These are phyloP conservation scores for Phialophora macrospora DNA, from an alignment of 2,329 filamentous ascomycete species.

Conservation along the genomic window DNA sequence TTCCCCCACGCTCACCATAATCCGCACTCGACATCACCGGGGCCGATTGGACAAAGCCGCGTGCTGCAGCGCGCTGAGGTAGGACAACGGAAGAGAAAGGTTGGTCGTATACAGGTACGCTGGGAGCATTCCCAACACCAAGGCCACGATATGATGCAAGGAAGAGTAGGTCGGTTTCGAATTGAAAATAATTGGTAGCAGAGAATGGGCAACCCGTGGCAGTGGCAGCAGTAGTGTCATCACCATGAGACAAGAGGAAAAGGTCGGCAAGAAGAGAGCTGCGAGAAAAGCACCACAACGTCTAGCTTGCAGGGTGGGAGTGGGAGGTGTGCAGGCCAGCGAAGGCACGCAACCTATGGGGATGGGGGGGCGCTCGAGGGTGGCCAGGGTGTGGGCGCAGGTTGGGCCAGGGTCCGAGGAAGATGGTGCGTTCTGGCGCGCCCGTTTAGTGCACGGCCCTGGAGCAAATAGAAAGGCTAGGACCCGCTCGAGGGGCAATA, in stretches of 20 bases:
- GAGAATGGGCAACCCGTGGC: constrained; percentile 2
- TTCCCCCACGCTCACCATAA: constrained; percentile 46
- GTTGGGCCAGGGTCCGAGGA: constrained; percentile 25
- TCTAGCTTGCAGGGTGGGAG: constrained; percentile 23
- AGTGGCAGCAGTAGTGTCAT: constrained; percentile 30
- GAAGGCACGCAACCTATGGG: constrained; percentile 34
- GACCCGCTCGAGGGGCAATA: constrained; percentile 28
- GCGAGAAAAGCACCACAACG: constrained; percentile 18
- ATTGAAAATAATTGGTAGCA: constrained; percentile 20
- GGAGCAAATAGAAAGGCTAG: constrained; percentile 19
- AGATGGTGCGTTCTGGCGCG: constrained; percentile 27
- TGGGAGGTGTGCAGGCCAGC: constrained; percentile 28
- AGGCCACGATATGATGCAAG: constrained; percentile 26
- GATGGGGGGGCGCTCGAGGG: constrained; percentile 27
- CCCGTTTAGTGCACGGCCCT: constrained; percentile 25
- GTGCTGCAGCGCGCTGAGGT: constrained; percentile 33
- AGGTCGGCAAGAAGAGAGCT: constrained; percentile 25
- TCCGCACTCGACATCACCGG: constrained; percentile 39
- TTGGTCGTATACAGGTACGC: constrained; percentile 6
- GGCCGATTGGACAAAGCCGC: constrained; percentile 30
- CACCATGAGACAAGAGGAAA: constrained; percentile 29
- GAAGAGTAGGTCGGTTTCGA: constrained; percentile 17
- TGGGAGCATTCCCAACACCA: constrained; percentile 30
- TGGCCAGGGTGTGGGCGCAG: constrained; percentile 29
- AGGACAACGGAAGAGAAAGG: constrained; percentile 15